These are phyloP conservation scores for Punica granatum DNA, from an alignment of 345 rosid genomes.

Conservation along the genomic window DNA sequence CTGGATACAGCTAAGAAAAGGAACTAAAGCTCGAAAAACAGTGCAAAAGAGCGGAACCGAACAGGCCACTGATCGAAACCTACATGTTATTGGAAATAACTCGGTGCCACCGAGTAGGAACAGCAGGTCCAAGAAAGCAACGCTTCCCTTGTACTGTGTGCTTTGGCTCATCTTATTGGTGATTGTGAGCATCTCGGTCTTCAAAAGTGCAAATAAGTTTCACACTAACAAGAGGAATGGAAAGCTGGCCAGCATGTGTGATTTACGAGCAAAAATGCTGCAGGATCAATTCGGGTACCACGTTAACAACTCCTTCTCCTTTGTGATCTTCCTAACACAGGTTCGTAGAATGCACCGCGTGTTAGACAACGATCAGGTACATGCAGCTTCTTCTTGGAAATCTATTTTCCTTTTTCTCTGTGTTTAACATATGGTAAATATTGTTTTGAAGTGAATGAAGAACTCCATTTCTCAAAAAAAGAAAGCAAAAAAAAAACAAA, in stretches of 20 bases:
- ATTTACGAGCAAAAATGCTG: slow-evolving; percentile 2
- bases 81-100: neutral
- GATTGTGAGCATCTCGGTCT: neutral
- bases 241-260: slow-evolving; percentile 1
- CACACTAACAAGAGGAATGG: neutral
- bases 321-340: neutral
- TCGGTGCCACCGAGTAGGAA: neutral
- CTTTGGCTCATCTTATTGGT: slow-evolving; percentile 1
- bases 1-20: neutral
- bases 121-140: neutral
- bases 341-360: neutral
- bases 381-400: neutral
- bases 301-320: neutral
- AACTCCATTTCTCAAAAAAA: no score
- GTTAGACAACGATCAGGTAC: neutral
- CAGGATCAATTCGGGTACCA: neutral
- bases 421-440: no score
- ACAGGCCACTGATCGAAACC: neutral
- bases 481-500: no score
- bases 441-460: no score
- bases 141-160: neutral
- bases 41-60: neutral
- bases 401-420: neutral
- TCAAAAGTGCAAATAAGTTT: neutral
- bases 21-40: neutral